Evolutionary conservation across 1,284 basidiomycete genomes (phyloP).

Genomic region (Boletellus deceptivus): DNA sequence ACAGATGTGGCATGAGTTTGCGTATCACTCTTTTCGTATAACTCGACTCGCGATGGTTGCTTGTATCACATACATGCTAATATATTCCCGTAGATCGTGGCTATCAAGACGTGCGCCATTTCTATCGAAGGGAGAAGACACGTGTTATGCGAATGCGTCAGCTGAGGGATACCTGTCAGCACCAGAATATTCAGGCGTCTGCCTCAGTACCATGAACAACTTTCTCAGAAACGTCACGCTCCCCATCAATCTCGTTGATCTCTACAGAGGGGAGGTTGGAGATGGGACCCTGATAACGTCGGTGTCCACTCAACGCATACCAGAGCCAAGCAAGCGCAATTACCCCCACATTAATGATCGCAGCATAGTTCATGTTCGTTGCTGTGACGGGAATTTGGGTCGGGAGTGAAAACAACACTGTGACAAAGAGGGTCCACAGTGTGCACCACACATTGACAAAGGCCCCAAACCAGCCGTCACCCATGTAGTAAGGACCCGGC

Average conservation of each 20-base stretch:
- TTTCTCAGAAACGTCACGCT: conserved; percentile 5
- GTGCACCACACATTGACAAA: conserved; percentile 68
- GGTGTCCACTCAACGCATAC: conserved; percentile 25
- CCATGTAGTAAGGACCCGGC: conserved; percentile 89
- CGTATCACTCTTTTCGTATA: not conserved
- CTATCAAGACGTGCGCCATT: too few species aligned
- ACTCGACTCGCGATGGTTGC: not conserved
- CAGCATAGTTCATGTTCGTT: conserved; percentile 25
- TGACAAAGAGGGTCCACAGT: conserved; percentile 65
- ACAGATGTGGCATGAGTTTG: conserved; percentile 31
- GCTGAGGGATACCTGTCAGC: too few species aligned
- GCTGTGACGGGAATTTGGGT: conserved; percentile 66
- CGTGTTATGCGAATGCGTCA: too few species aligned
- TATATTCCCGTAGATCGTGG: not conserved
- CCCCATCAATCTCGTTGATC: not conserved
- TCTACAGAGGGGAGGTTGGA: conserved; percentile 20
- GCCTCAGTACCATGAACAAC: not conserved
- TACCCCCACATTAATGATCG: conserved; percentile 28
- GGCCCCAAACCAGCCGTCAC: conserved; percentile 66
- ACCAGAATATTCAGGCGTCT: not conserved
- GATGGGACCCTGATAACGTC: conserved; percentile 26
- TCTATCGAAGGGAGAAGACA: too few species aligned
- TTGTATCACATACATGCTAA: conserved; percentile 7
- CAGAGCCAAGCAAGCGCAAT: conserved; percentile 26
- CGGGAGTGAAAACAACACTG: conserved; percentile 71